phyloP scores from a whole-genome alignment of 73 alveolate genomes.

The Paramecium caudatum region DNA sequence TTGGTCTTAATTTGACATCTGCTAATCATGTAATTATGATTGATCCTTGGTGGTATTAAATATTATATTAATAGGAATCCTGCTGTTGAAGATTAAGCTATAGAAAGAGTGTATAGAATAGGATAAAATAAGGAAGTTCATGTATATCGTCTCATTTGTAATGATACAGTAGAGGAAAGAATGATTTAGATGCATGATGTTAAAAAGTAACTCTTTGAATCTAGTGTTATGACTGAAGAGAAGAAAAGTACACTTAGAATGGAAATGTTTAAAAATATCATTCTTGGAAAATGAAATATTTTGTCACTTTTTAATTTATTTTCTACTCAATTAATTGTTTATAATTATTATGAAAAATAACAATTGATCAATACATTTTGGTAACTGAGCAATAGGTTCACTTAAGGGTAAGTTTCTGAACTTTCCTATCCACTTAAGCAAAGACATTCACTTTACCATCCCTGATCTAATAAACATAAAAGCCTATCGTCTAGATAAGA shows the following conservation, averaged over 20 bases:
- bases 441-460: too few relatives aligned
- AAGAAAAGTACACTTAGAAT: too few relatives aligned
- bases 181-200: constrained; percentile 15
- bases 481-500: too few relatives aligned
- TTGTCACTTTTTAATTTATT: too few relatives aligned
- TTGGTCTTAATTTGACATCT: constrained; percentile 94
- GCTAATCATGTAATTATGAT: constrained; percentile 95
- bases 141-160: constrained; percentile 18
- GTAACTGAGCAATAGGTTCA: too few relatives aligned
- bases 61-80: constrained; percentile 67
- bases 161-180: constrained; percentile 18
- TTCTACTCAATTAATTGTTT: too few relatives aligned
- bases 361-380: too few relatives aligned
- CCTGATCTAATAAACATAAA: too few relatives aligned
- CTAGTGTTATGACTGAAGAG: constrained; percentile 28
- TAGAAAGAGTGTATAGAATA: constrained; percentile 67
- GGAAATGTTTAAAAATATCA: constrained; percentile 39
- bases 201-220: constrained; percentile 5
- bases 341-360: too few relatives aligned
- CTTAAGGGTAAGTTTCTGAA: too few relatives aligned
- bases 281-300: constrained; percentile 26
- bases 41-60: constrained; percentile 98
- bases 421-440: too few relatives aligned
- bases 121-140: background rate
- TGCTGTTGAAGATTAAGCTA: constrained; percentile 77